Conservation (phyloP, 495 filamentous ascomycete species). For the Penicillium argentinense region DNA sequence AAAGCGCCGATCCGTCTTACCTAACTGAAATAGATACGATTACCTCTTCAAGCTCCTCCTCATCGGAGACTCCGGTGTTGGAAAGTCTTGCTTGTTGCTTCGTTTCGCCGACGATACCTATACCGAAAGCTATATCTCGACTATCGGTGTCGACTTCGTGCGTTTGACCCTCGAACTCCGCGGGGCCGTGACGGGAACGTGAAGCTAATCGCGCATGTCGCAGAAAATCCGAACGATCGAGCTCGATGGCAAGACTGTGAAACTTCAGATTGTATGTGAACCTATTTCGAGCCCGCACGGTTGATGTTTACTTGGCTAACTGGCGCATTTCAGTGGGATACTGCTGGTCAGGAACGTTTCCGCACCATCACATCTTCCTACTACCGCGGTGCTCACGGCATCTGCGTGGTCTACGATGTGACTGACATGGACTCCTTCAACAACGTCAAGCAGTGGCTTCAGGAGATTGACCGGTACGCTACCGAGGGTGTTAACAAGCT, state of each 20-base stretch:
- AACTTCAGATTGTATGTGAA: constrained; percentile 90
- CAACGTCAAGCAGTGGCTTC: constrained; percentile 99
- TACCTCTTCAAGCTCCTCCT: constrained; percentile 99
- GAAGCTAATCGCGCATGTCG: constrained; percentile 11
- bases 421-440: constrained; percentile 99
- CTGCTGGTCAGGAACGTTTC: constrained; percentile 98
- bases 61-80: constrained; percentile 99
- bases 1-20: constrained; percentile 15
- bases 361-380: constrained; percentile 99
- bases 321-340: constrained; percentile 77
- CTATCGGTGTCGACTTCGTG: constrained; percentile 99
- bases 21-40: constrained; percentile 79
- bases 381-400: constrained; percentile 97
- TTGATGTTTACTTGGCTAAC: constrained; percentile 9
- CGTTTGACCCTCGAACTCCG: constrained; percentile 31
- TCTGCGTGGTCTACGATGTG: constrained; percentile 99
- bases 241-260: constrained; percentile 98
- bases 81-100: constrained; percentile 97
- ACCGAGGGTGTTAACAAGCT: constrained; percentile 99
- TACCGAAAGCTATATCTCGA: constrained; percentile 99
- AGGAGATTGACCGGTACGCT: constrained; percentile 98
- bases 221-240: constrained; percentile 99
- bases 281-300: not conserved
- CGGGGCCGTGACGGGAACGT: constrained; percentile 4
- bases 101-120: constrained; percentile 99